Percentiles rank a stretch among this genome's conserved stretches.
phyloP scores from a whole-genome alignment of 306 rosid species.

The Malus asiatica region DNA sequence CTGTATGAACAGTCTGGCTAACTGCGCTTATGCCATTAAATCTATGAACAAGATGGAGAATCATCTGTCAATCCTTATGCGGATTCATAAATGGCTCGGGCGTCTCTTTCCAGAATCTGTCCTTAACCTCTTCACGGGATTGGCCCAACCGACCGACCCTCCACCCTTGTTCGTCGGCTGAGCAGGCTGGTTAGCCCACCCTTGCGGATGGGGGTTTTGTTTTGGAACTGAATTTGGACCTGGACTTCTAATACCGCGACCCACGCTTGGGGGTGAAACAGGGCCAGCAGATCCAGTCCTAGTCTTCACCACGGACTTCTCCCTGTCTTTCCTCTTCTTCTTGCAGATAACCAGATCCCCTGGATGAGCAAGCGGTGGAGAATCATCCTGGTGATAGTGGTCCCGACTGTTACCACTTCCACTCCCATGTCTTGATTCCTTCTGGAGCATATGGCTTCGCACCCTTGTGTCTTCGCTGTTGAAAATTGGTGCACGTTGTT shows the following conservation, averaged over 20 bases:
- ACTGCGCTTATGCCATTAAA: slow-evolving; percentile 32
- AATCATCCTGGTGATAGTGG: slow-evolving; percentile 59
- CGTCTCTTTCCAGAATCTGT: slow-evolving; percentile 94
- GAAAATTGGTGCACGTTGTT: slow-evolving; percentile 36
- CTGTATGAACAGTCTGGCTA: slow-evolving; percentile 48
- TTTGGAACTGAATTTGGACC: slow-evolving; percentile 44
- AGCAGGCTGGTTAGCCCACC: slow-evolving; percentile 48
- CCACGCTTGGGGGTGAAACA: slow-evolving; percentile 60
- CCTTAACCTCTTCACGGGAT: slow-evolving; percentile 76
- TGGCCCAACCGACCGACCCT: slow-evolving; percentile 77
- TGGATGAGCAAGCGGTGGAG: slow-evolving; percentile 66
- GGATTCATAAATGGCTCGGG: slow-evolving; percentile 68
- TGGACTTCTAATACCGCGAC: slow-evolving; percentile 56
- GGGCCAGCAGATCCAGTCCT: slow-evolving; percentile 61
- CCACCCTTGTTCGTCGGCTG: slow-evolving; percentile 53
- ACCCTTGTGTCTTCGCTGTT: slow-evolving; percentile 46
- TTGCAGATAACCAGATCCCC: slow-evolving; percentile 93
- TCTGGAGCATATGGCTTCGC: slow-evolving; percentile 50
- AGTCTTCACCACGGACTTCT: slow-evolving; percentile 48
- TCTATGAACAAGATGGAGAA: slow-evolving; percentile 17
- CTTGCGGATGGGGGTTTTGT: slow-evolving; percentile 47
- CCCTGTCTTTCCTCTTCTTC: slow-evolving; percentile 90
- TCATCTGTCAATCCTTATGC: slow-evolving; percentile 17
- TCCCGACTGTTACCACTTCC: slow-evolving; percentile 53
- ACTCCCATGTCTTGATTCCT: slow-evolving; percentile 59